These are phyloP conservation scores for Corylus avellana DNA, from an alignment of 306 rosid species.

Conservation along the genomic window DNA sequence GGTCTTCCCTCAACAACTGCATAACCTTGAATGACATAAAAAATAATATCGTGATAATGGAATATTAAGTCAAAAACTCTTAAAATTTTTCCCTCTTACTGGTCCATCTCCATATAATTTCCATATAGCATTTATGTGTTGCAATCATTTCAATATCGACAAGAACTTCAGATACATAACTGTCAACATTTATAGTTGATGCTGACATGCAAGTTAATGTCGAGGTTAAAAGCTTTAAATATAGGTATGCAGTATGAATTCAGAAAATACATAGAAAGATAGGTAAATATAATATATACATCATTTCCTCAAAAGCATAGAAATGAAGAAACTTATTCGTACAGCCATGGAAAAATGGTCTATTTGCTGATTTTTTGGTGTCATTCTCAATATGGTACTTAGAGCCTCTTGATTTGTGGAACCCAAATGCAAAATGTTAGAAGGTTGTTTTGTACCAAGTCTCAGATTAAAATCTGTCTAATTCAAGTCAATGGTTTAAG, in stretches of 20 bases:
- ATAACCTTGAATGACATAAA: constrained; percentile 50
- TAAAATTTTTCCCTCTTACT: neutral
- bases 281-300: neutral
- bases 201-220: neutral
- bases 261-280: neutral
- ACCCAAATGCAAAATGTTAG: neutral
- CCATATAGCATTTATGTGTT: neutral
- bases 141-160: neutral
- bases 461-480: neutral
- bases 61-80: constrained; percentile 4
- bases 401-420: neutral
- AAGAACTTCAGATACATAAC: neutral
- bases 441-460: neutral
- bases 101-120: neutral
- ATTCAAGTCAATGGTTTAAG: neutral
- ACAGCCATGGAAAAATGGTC: neutral
- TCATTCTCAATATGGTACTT: neutral
- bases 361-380: neutral
- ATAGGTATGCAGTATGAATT: neutral
- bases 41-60: neutral
- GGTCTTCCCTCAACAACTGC: constrained; percentile 61
- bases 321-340: neutral
- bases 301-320: neutral
- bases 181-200: neutral
- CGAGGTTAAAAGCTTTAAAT: neutral